Conservation (phyloP, 2,329 filamentous ascomycete species). For the Coniochaeta sp. region DNA sequence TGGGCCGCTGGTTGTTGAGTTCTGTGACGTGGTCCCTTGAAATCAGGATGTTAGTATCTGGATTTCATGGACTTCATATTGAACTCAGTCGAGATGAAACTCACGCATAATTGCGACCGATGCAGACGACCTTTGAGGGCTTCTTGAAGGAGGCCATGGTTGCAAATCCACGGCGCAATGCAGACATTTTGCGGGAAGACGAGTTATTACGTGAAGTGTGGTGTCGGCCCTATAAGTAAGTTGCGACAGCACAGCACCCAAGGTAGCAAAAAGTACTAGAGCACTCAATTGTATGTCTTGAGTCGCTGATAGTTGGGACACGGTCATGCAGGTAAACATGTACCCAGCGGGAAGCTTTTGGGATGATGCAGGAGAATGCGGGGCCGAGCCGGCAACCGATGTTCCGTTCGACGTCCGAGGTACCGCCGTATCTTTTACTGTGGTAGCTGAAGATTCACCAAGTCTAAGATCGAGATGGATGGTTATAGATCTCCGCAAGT, state of each 20-base stretch:
- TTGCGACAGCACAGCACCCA: background rate
- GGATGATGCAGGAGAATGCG: background rate
- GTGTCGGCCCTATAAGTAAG: slow-evolving; percentile 5
- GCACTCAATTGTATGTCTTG: background rate
- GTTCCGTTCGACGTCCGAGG: background rate
- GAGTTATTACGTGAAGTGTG: slow-evolving; percentile 5
- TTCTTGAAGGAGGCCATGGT: slow-evolving; percentile 31
- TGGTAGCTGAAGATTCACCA: background rate
- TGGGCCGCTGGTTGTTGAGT: slow-evolving; percentile 78
- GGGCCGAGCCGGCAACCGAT: background rate
- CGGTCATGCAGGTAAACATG: background rate
- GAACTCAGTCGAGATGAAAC: slow-evolving; percentile 20
- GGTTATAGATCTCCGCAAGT: background rate
- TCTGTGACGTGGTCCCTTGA: slow-evolving; percentile 90
- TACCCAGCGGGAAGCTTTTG: background rate
- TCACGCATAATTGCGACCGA: slow-evolving; percentile 91
- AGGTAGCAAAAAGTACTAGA: background rate
- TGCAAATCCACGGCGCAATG: slow-evolving; percentile 21
- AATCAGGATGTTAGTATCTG: background rate
- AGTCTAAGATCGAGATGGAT: background rate
- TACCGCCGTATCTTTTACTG: background rate
- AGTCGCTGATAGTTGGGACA: background rate
- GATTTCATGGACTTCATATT: background rate
- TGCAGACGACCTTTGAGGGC: slow-evolving; percentile 69
- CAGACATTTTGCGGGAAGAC: slow-evolving; percentile 4